Conservation (phyloP, 179 eudicot genomes). For the Beta corolliflora region DNA sequence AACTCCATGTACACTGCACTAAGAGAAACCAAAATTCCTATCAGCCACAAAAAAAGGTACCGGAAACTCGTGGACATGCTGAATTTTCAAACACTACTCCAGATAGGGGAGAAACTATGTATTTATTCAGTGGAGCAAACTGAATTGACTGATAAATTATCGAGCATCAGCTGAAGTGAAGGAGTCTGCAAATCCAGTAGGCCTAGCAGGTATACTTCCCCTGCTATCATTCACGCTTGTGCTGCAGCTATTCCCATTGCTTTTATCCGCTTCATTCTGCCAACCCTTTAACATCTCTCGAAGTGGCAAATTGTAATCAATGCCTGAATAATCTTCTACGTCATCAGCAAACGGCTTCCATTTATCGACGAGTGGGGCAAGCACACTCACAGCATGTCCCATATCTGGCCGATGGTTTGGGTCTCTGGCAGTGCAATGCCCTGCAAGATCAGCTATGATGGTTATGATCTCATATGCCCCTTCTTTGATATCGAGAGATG, state of each 20-base stretch:
- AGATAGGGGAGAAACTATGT: neutral
- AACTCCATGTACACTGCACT: slow-evolving; percentile 17
- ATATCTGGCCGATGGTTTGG: slow-evolving; percentile 68
- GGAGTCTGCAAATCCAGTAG: slow-evolving; percentile 61
- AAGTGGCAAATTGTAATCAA: slow-evolving; percentile 41
- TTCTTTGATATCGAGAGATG: slow-evolving; percentile 37
- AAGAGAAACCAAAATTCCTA: neutral
- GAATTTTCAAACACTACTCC: neutral
- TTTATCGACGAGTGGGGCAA: slow-evolving; percentile 44
- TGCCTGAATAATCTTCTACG: slow-evolving; percentile 38
- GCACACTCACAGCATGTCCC: slow-evolving; percentile 61
- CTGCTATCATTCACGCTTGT: slow-evolving; percentile 45
- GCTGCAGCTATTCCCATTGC: slow-evolving; percentile 28
- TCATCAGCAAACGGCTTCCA: slow-evolving; percentile 58
- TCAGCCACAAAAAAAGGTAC: neutral
- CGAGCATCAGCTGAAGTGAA: slow-evolving; percentile 65
- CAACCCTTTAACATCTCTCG: slow-evolving; percentile 49
- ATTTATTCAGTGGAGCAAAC: neutral
- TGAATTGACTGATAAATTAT: slow-evolving; percentile 10
- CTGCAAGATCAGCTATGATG: slow-evolving; percentile 55
- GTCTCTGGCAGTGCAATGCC: slow-evolving; percentile 63
- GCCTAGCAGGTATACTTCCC: slow-evolving; percentile 66
- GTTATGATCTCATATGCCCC: slow-evolving; percentile 40
- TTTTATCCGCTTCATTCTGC: slow-evolving; percentile 40
- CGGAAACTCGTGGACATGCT: neutral